Base-by-base conservation (phyloP, 768 basidiomycete species). In the Lactarius vividus region DNA sequence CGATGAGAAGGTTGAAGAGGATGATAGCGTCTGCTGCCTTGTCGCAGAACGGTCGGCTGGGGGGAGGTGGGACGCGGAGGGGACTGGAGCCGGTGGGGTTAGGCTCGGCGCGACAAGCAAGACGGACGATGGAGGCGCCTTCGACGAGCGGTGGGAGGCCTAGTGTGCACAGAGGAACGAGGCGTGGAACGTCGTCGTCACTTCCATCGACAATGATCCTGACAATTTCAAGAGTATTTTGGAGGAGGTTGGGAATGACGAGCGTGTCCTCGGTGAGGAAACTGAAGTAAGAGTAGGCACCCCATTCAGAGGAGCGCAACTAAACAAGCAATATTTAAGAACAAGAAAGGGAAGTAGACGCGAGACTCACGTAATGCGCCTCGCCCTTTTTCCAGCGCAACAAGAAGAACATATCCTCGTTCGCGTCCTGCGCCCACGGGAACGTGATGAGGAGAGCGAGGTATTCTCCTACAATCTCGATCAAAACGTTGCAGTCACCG, bases 331-430 rank as follows among this genome's bases (percentile, higher is more conserved):
- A 13, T 1, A 11, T 13, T 49, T 9, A 63, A 53, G 26, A 37
- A 49, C 9, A 31, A 31, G 31, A 29, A 10, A 31, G 11, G 29
- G 35, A 35, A 26, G 52, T 28, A 20, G 35, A 7, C 4, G 28
- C 3, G 15, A 26, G n/a, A 74, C 75, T 65, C 62, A 73, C 73
- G 23, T 58, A 63, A 42, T 69, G 44, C 7, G 57, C 59, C 1
- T 63, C 60, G 0, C 75, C 75, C n/a, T 72, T 71, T 69, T 73
- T 72, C 75, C 75, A 76, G 18, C 74, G 68, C 28, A 71, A 69
- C 1, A 73, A 33, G 37, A 63, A 68, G 31, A 74, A 70, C 62
- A 55, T 61, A 52, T 72, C 69, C 42, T 57, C 63, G 16, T 16
- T 33, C 31, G 61, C 60, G n/a, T 16, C 59, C 18, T 46, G 60